Base-by-base conservation (phyloP, 495 filamentous ascomycete genomes). In the Penicillium dipodomyicola region DNA sequence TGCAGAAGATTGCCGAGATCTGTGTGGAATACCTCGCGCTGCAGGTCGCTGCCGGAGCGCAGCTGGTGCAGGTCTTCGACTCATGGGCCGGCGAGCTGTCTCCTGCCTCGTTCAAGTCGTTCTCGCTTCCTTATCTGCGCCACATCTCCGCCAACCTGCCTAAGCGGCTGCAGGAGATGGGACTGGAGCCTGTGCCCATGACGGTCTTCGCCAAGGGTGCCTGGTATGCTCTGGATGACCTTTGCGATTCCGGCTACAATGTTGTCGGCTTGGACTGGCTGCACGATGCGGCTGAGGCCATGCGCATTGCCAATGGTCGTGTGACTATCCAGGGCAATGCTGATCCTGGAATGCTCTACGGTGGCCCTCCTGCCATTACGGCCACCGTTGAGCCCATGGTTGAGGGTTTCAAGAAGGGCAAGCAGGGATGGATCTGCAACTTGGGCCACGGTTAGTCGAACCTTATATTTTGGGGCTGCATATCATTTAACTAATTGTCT, bases 201-300 rank as follows among this genome's bases (percentile, higher is more conserved):
- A 94, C 90, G n/a, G 91, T 97, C 15, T 98, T 98, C 71, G 91
- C 94, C n/a, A 98, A 98, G 76, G 94, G 94, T 4, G 92, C 94
- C n/a, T 96, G 94, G 90, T 96, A 93, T 72, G 92, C 91, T 4
- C 77, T 98, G 30, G 91, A 96, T 59, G 85, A 88, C 12, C 81
- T 92, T 14, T 96, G 92, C 72, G 77, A 90, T 62, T 84, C 91
- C 20, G 92, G 91, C 12, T 98, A 97, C 74, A 85, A 97, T 60
- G 89, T 96, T 30, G 87, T 98, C 49, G 89, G 95, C 23, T 77
- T 98, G 54, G 94, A 98, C 71, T 98, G 94, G 94, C 82, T 92
- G 25, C 90, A 96, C 59, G 91, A 92, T 65, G 90, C 94, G 4
- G 88, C 85, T 5, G 84, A 96, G 60, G 91, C 95, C 25, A 84